Evolutionary conservation across 2,329 filamentous ascomycete genomes (phyloP).

Genomic region (Calonectria pteridis): DNA sequence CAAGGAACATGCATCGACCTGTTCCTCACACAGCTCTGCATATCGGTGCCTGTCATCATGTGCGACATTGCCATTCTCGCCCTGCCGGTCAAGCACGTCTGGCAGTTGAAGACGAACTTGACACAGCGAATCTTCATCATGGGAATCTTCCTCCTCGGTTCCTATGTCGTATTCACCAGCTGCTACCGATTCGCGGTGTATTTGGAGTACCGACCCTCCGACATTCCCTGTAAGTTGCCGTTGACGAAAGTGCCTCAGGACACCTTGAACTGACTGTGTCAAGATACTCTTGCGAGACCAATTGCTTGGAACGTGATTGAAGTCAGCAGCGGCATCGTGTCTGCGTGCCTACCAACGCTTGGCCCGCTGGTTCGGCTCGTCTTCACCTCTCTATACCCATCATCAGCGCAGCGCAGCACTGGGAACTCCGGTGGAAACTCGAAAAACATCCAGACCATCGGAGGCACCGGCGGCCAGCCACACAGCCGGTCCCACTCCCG

Average conservation of each 20-base stretch:
- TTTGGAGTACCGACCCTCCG: background rate
- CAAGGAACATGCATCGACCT: background rate
- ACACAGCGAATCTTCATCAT: background rate
- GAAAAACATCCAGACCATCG: background rate
- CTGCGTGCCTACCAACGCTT: background rate
- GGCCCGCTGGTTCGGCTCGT: background rate
- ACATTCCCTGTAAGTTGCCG: background rate
- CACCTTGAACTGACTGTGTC: background rate
- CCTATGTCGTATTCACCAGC: background rate
- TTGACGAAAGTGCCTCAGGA: background rate
- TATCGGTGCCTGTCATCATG: slow-evolving; percentile 3
- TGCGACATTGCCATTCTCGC: slow-evolving; percentile 2
- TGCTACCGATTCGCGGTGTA: background rate
- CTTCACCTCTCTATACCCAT: background rate
- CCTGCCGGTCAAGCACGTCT: background rate
- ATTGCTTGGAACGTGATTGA: background rate
- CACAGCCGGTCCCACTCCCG: background rate
- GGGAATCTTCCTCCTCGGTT: background rate
- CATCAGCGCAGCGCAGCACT: background rate
- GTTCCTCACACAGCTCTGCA: background rate
- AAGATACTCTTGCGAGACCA: background rate
- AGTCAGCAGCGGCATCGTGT: background rate
- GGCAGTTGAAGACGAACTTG: background rate
- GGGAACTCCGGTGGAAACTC: background rate
- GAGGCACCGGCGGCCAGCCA: background rate